Base-by-base conservation (phyloP, 2,329 filamentous ascomycete species). In the Ceratocystis huliohia region DNA sequence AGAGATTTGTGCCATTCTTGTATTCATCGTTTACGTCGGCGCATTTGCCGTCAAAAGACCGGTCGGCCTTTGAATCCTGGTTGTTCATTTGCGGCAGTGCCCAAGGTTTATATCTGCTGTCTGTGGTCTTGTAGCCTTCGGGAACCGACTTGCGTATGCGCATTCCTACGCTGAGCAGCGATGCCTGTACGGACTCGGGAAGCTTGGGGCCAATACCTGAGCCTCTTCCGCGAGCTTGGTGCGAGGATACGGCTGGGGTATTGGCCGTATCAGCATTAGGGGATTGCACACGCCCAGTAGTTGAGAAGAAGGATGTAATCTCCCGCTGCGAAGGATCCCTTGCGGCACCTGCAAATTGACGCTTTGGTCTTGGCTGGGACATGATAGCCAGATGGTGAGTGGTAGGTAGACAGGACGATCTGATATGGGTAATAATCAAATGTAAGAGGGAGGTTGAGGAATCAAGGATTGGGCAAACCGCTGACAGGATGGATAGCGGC, bases 111-210 rank as follows among this genome's bases (percentile, higher is more conserved):
- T 41, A 59, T 22, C 5, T 56, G 30, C 61, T 25, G 20, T 64
- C 63, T 6, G 15, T 65, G 46, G 89, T 96, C 78, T 96, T 95
- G 81, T 96, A 96, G 68, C 93, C 93, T 74, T 96, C 92, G 0
- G 91, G 88, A 6, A 97, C 88, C 10, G 89, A 89, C 78, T 97
- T 97, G 73, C 93, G 88, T 63, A 97, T 83, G 28, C 93, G 87
- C 91, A 96, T 96, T 72, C 93, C 93, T 70, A 97, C 93, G 72
- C 83, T 89, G 53, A 96, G 80, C n/a, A 97, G 85, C 69, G 88
- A 88, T 45, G 91, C 82, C 75, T 96, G 90, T 41, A 95, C 81
- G 6, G 80, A 80, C 28, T 81, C 75, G 1, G 89, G 85, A 15
- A 92, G 79, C 3, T 74, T 71, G 2, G 84, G 83, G 48, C 64